Base-by-base conservation (phyloP, 208 protist genomes). In the Wallacemonas sp. region DNA sequence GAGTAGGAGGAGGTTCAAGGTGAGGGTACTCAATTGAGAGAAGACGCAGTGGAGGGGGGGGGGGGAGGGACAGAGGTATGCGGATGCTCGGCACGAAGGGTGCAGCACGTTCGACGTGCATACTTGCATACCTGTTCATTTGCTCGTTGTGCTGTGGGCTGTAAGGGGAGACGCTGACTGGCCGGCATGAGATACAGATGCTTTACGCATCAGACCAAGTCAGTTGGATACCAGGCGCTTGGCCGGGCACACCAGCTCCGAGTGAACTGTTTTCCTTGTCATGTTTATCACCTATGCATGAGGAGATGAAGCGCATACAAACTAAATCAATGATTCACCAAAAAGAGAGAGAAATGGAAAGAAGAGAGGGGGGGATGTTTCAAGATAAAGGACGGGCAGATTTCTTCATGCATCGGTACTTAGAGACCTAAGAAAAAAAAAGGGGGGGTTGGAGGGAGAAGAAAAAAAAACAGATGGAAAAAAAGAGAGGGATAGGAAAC, bases 271-370 rank as follows among this genome's bases (percentile, higher is more conserved):
- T n/a, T n/a, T n/a, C n/a, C n/a, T n/a, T n/a, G n/a, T n/a, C 36
- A 41, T 41, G 36, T 41, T 41, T 41, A 41, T 32, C 48, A 55
- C 48, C 48, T 55, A 55, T 55, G 48, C 48, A 22, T 55, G 26
- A 55, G 48, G 48, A 33, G 48, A 48, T 22, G 10, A 16, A 14
- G n/a, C 42, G 7, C 42, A 16, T 20, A 32, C 50, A n/a, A n/a
- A n/a, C n/a, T n/a, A n/a, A n/a, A n/a, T n/a, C 12, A 39, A 46
- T 63, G 38, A 46, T 45, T 41, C 18, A 57, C 20, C 12, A 11
- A 50, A 50, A 11, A 65, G 8, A 65, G 22, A n/a, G n/a, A n/a
- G n/a, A n/a, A n/a, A n/a, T n/a, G n/a, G 38, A 44, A 41, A 14
- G 36, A 41, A 41, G 36, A 41, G 10, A 7, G 36, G 36, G 7